Evolutionary conservation across 2,329 filamentous ascomycete genomes (phyloP), one percentile per base, ranked within the genome.

Genomic region (Aspergillus pseudonomiae): DNA sequence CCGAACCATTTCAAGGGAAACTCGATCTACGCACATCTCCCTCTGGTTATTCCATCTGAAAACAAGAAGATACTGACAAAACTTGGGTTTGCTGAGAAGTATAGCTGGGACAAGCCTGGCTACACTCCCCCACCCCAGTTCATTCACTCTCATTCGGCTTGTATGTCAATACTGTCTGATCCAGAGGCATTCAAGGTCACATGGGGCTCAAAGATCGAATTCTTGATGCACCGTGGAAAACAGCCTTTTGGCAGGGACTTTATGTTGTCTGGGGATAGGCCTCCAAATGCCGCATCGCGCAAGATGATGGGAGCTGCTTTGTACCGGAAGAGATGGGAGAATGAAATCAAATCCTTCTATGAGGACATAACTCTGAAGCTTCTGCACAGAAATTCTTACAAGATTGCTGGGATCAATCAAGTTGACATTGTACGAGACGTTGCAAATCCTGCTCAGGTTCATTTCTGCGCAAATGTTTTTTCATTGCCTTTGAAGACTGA

Each of bases 381-480:
- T 9, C 70, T 84, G 50, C 73, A 78, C 61, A 70, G 76, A 59
- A 77, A 83, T 54, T 80, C 79, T 16, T 84, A 83, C 72, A 77
- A 79, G 60, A 71, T 85, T 34, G 81, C 76, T 5, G 79, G 78
- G 6, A 71, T 76, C 39, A 77, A 78, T 41, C 79, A 84, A 64
- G 79, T 83, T 54, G 82, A 84, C 67, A 79, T 84, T 54, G 77
- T 83, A 61, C 79, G 80, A 14, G 82, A 84, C 63, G 68, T 87
- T 43, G 82, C 83, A 65, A 86, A 86, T 63, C 75, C 84, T 11
- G 77, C 77, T 3, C 84, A 86, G 67, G 81, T 85, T 4, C 83
- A 85, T 70, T 87, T 88, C 71, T 82, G 80, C 61, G 78, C 84
- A 0, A 81, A 82, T 60, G 73, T 88, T 28, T 87, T 86, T 74